Base-by-base conservation (phyloP, 495 filamentous ascomycete genomes). In the Tuber melanosporum region DNA sequence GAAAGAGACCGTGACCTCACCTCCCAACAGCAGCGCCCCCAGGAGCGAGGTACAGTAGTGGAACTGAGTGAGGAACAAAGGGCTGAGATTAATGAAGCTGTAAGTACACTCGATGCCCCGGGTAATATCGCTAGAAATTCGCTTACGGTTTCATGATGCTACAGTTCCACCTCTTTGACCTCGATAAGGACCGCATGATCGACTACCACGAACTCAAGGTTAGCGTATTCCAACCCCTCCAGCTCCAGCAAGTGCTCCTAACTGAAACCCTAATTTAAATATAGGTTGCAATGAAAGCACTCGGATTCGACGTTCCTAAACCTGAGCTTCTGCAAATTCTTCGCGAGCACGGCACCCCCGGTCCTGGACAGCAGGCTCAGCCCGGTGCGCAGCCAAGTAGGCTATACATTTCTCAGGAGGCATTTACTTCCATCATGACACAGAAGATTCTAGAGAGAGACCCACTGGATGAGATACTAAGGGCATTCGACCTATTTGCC, bases 141-240 rank as follows among this genome's bases (percentile, higher is more conserved):
- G 44, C 19, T 75, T 66, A 66, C 57, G 12, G 17, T 46, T 76
- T 66, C 70, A 57, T 39, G 36, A 26, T 70, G 26, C 62, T 69
- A 74, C 76, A 98, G 94, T 98, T 98, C 86, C 91, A 90, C 74
- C 92, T 98, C 84, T 98, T 98, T 87, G 95, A 98, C 85, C 92
- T 97, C 76, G 95, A 98, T 88, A 94, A 95, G 86, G 94, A 98
- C 87, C 88, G 90, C 73, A 89, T 92, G 81, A 93, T 98, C 79
- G 94, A 97, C 85, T 98, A 97, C 89, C 94, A 97, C 85, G 95
- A 98, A 85, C 92, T 98, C 84, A 94, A 95, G 87, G 96, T 98
- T 87, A 2, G 46, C 46, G 42, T 45, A 17, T 44, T 44, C 66
- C 26, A 43, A 20, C 32, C 49, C 70, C 26, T 49, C 26, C 69